Evolutionary conservation across 129 eudicot genomes (phyloP).

Genomic region (Artemisia tridentata): DNA sequence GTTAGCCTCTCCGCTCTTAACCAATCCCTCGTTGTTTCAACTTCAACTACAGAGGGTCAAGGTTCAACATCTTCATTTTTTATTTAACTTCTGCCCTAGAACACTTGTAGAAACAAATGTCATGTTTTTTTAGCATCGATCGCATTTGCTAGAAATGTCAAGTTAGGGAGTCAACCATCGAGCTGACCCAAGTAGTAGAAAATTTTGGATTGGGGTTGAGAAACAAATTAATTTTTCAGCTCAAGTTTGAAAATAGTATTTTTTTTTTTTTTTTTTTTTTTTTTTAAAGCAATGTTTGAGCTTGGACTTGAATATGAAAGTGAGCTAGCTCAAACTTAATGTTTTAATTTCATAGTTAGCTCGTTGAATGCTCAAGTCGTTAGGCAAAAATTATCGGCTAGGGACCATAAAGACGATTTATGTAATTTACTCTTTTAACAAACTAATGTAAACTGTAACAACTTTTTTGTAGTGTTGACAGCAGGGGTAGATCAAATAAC

Average conservation of each 20-base stretch:
- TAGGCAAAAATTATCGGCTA: neutral
- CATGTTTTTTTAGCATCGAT: neutral
- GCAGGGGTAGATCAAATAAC: conserved; percentile 45
- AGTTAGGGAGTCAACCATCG: neutral
- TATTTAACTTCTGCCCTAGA: neutral
- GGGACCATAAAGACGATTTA: too few relatives aligned
- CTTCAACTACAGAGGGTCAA: conserved; percentile 33
- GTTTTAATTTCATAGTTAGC: too few relatives aligned
- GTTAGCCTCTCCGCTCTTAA: conserved; percentile 47
- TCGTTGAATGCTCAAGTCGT: neutral
- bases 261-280: too few relatives aligned
- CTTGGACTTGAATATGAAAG: too few relatives aligned
- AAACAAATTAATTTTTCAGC: too few relatives aligned
- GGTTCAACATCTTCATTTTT: conserved; percentile 8
- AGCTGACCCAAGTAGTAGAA: neutral
- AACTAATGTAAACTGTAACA: neutral
- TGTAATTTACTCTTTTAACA: too few relatives aligned
- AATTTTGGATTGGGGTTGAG: too few relatives aligned
- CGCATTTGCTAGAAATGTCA: too few relatives aligned
- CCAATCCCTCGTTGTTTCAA: conserved; percentile 41
- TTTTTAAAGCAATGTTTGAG: too few relatives aligned
- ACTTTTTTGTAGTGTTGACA: conserved; percentile 21
- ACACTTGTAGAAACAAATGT: neutral
- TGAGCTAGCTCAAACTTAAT: too few relatives aligned
- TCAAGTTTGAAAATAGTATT: too few relatives aligned